Base-by-base conservation (phyloP, 106 monocot species). In the Xerophyta viscosa region DNA sequence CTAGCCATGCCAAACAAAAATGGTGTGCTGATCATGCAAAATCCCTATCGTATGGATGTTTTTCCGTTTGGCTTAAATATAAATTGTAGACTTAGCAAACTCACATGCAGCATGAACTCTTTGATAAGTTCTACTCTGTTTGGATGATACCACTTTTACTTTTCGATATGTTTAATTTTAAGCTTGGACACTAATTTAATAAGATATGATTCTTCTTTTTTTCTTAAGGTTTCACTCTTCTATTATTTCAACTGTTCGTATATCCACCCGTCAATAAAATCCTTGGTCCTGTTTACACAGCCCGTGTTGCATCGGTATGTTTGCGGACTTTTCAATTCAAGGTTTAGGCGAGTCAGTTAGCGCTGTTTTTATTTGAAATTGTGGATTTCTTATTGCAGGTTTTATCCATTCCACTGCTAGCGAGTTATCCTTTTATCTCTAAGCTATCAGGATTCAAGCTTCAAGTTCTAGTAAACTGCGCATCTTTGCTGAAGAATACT, bases 401-500 rank as follows among this genome's bases (percentile, higher is more conserved):
- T 41, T 20, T 87, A 15, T 27, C 61, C 9, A 67, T 93, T 29
- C 77, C 74, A 21, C 46, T 87, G 33, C 74, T 93, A 8, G 54
- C 69, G 5, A 41, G 44, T 52, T 93, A 77, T 51, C 74, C 79
- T 25, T 66, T 81, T 45, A 77, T 83, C 57, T 24, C 73, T 27
- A 77, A 72, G 37, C 36, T 93, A 18, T 77, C 74, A 29, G 93
- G 80, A 27, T 8, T 63, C 56, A 31, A 0, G 12, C 87, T 87
- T 36, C n/a, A 19, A 17, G 24, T 93, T 20, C 29, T 64, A 50
- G 43, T 83, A 0, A 80, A 66, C 56, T 68, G 31, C 69, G 83
- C 77, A 53, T 80, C 93, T 27, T 50, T 84, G 27, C 4, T 81
- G 60, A 87, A 80, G 71, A 80, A 66, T 64, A 29, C 72, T 63